Evolutionary conservation across 2,329 filamentous ascomycete genomes (phyloP).

Genomic region (Aurifilum marmelostoma): DNA sequence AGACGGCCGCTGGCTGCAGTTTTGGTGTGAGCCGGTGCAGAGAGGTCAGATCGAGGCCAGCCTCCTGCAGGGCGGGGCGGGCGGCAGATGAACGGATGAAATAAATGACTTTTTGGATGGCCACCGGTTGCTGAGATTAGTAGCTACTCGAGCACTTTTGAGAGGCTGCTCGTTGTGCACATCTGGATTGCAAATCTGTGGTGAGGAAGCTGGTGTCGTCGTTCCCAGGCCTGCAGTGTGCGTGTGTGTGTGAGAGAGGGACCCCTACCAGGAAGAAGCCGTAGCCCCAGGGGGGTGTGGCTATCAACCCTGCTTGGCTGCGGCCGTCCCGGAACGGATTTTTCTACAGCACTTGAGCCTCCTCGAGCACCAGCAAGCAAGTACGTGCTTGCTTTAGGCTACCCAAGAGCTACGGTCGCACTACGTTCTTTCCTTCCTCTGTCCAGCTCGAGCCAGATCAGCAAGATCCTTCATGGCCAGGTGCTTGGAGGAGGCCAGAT

Average conservation of each 20-base stretch:
- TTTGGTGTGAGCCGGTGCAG: not conserved
- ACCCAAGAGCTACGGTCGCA: not conserved
- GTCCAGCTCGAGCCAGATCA: not conserved
- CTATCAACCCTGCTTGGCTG: not conserved
- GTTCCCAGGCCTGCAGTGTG: not conserved
- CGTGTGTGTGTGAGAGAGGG: not conserved
- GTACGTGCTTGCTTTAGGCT: not conserved
- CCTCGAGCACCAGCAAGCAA: not conserved
- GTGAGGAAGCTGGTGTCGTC: conserved; percentile 4
- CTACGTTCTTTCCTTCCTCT: not conserved
- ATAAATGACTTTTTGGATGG: not conserved
- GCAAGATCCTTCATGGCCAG: not conserved
- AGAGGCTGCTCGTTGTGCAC: not conserved
- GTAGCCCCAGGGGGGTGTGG: not conserved
- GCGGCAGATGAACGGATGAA: not conserved
- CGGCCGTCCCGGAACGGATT: conserved; percentile 8
- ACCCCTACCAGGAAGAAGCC: not conserved
- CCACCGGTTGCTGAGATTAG: not conserved
- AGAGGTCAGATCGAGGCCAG: not conserved
- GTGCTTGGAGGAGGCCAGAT: not conserved
- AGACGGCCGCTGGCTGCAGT: not conserved
- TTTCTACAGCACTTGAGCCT: conserved; percentile 8
- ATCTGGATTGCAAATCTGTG: not conserved
- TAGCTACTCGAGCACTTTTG: not conserved
- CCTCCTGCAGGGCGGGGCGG: not conserved